Percentiles rank a stretch among this genome's conserved stretches.
These are phyloP conservation scores for Collybia sp. DNA, from an alignment of 768 basidiomycete species.

Conservation along the genomic window DNA sequence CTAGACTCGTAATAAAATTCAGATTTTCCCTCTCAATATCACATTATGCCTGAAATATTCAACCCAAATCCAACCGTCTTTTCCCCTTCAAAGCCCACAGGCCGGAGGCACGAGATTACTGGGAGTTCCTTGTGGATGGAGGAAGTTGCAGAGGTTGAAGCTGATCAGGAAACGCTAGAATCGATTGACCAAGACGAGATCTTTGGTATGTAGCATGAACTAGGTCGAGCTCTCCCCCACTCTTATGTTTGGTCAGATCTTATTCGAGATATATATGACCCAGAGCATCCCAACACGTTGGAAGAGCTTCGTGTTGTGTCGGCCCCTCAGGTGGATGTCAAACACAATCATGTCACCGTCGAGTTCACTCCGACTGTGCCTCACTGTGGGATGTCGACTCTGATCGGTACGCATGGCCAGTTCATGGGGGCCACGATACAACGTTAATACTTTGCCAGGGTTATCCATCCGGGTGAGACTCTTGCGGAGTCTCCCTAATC, in stretches of 20 bases:
- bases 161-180: slow-evolving; percentile 43
- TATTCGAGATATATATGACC: slow-evolving; percentile 88
- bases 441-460: slow-evolving; percentile 37
- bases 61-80: slow-evolving; percentile 92
- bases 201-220: slow-evolving; percentile 54
- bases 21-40: no score
- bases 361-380: slow-evolving; percentile 98
- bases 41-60: slow-evolving; percentile 43
- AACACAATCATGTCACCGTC: slow-evolving; percentile 66
- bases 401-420: slow-evolving; percentile 65
- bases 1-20: no score
- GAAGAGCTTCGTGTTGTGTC: slow-evolving; percentile 97
- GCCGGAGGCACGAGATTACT: slow-evolving; percentile 34
- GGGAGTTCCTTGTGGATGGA: slow-evolving; percentile 61
- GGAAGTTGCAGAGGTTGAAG: slow-evolving; percentile 42
- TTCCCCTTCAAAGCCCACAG: slow-evolving; percentile 41
- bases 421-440: no score
- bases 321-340: slow-evolving; percentile 67
- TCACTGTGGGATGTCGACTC: slow-evolving; percentile 95
- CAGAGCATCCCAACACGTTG: slow-evolving; percentile 90
- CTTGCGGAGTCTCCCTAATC: slow-evolving; percentile 80
- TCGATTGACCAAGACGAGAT: slow-evolving; percentile 90
- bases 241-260: slow-evolving; percentile 51
- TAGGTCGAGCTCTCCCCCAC: neutral
- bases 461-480: slow-evolving; percentile 94